phyloP scores from a whole-genome alignment of 352 stramenopile genomes.

The Phytopythium kandeliae region DNA sequence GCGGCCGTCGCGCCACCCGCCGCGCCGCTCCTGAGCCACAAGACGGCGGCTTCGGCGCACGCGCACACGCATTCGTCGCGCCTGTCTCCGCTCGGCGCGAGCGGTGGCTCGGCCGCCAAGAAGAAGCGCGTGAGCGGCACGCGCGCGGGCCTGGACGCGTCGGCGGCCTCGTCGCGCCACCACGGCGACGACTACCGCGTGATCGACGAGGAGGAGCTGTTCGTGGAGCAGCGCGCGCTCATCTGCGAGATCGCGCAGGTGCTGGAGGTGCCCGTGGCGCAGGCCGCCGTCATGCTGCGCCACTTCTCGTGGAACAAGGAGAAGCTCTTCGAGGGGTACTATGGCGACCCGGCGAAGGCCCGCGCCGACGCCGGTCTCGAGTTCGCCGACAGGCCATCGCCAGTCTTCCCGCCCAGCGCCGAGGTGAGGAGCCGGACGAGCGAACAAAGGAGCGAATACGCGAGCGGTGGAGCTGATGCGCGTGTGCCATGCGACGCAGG shows the following conservation, averaged over 20 bases:
- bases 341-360: constrained; percentile 55
- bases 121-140: constrained; percentile 60
- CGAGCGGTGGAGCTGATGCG: too few relatives aligned
- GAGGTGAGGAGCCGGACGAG: too few relatives aligned
- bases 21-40: too few relatives aligned
- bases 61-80: constrained; percentile 15
- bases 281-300: constrained; percentile 72
- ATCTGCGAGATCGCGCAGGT: constrained; percentile 74
- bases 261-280: constrained; percentile 54
- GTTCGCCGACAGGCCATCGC: constrained; percentile 33
- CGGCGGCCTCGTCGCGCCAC: constrained; percentile 8
- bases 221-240: constrained; percentile 50
- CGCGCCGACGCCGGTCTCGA: constrained; percentile 51
- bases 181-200: constrained; percentile 67
- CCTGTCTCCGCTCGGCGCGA: constrained; percentile 30
- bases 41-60: too few relatives aligned
- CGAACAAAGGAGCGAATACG: too few relatives aligned
- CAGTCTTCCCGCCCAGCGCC: constrained; percentile 26
- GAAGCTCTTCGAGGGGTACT: constrained; percentile 86
- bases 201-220: constrained; percentile 79
- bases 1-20: constrained; percentile 6
- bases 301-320: constrained; percentile 90
- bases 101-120: constrained; percentile 42
- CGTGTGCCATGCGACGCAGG: constrained; percentile 13
- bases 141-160: constrained; percentile 20